Evolutionary conservation across 208 protist genomes (phyloP), one percentile per base, ranked within the genome.

Genomic region (Tritrichomonas musculus): DNA sequence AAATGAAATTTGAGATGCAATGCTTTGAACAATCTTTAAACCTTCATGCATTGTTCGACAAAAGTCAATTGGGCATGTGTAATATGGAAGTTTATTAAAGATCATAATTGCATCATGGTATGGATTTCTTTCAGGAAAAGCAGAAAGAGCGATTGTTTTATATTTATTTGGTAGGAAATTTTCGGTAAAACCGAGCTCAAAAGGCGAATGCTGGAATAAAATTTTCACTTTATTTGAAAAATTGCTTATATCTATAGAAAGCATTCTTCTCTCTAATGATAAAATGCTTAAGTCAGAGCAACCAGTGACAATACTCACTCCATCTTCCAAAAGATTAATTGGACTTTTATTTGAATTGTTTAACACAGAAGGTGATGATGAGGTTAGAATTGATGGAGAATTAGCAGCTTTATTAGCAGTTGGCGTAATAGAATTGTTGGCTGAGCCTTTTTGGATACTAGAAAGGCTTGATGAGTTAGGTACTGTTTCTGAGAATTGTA

Each of bases 1-100:
- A 49, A 88, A 88, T 39, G 77, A 88, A 22, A 88, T 88, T 57
- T 88, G 27, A 36, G 77, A 88, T 13, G 77, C 77, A 17, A 88
- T 50, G 39, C 17, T 53, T 88, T 88, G 77, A 88, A 88, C 41
- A 14, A 27, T 57, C 47, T 88, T 88, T 3, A 88, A 49, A 39
- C n/a, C 77, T 22, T 88, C 47, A 50, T 88, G 77, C 1, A 57
- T 33, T 9, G 77, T 47, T 22, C 30, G 33, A 17, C 77, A 88
- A 17, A 88, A 88, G n/a, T 88, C 77, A 33, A 88, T 8, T 33
- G 77, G 77, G 17, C 77, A 88, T 20, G 20, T 33, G 17, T 88
- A 49, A 49, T 53, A 88, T 47, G 44, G 77, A 36, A 88, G 41
- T 22, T 25, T 14, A 17, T 25, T 8, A 49, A 88, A 88, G 27